phyloP scores from a whole-genome alignment of 1,139 yeast species.

The Kluyveromyces sp. region DNA sequence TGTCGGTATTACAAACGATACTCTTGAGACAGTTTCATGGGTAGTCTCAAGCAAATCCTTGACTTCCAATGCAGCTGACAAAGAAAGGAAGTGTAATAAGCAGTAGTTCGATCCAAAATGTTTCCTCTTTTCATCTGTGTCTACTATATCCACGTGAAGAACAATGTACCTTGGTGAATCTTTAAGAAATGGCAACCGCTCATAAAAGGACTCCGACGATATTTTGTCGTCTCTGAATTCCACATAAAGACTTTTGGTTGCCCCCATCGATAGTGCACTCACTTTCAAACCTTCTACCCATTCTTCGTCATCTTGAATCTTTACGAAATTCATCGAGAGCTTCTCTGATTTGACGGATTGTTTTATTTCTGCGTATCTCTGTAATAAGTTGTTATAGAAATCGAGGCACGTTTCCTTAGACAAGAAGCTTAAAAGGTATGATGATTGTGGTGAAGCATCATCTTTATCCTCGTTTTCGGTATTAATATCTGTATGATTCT shows the following conservation, averaged over 20 bases:
- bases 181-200: conserved; percentile 40
- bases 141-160: conserved; percentile 58
- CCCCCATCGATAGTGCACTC: conserved; percentile 19
- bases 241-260: conserved; percentile 24
- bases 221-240: conserved; percentile 11
- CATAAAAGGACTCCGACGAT: conserved; percentile 44
- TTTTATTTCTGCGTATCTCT: conserved; percentile 37
- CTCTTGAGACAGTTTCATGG: neutral
- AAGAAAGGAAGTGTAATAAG: conserved; percentile 70
- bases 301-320: conserved; percentile 38
- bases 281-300: conserved; percentile 6
- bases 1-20: neutral
- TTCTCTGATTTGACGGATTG: conserved; percentile 37
- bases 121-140: conserved; percentile 42
- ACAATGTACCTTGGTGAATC: conserved; percentile 47
- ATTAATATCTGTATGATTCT: conserved; percentile 8
- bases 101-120: conserved; percentile 68
- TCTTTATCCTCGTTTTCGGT: neutral
- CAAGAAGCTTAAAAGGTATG: conserved; percentile 34
- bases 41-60: conserved; percentile 49
- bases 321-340: conserved; percentile 59
- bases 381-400: conserved; percentile 41
- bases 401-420: conserved; percentile 38
- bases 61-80: conserved; percentile 77
- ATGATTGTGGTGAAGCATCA: neutral